phyloP scores from a whole-genome alignment of 306 rosid species.

The Quercus alba region DNA sequence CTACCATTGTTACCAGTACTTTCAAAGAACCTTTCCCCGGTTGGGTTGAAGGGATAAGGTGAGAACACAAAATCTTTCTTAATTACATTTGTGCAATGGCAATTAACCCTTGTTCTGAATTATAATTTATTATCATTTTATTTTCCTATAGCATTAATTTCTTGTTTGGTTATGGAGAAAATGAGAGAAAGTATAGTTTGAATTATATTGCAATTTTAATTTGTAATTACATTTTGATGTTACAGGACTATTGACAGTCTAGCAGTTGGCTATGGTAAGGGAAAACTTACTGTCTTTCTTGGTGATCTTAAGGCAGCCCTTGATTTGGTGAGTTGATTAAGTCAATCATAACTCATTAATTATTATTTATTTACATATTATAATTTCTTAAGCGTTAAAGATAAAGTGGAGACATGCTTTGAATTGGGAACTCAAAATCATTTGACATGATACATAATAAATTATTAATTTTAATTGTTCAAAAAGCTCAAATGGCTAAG shows the following conservation, averaged over 20 bases:
- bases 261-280: slow-evolving; percentile 71
- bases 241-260: slow-evolving; percentile 78
- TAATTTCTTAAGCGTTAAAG: no score
- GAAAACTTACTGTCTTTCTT: slow-evolving; percentile 59
- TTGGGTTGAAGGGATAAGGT: slow-evolving; percentile 85
- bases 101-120: no score
- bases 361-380: no score
- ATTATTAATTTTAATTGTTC: no score
- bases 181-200: not conserved
- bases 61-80: not conserved
- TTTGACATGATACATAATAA: no score
- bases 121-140: not conserved
- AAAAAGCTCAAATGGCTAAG: no score
- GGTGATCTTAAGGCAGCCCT: slow-evolving; percentile 39
- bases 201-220: no score
- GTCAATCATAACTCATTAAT: not conserved
- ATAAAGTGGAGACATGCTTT: no score
- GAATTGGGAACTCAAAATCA: no score
- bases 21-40: slow-evolving; percentile 81
- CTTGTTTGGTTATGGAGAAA: slow-evolving; percentile 11
- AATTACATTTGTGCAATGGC: no score
- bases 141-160: not conserved
- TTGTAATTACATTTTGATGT: no score
- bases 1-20: slow-evolving; percentile 73
- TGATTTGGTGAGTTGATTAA: slow-evolving; percentile 56